These are phyloP conservation scores for Apophysomyces elegans DNA, from an alignment of 371 early-diverging fungal species.

Conservation along the genomic window DNA sequence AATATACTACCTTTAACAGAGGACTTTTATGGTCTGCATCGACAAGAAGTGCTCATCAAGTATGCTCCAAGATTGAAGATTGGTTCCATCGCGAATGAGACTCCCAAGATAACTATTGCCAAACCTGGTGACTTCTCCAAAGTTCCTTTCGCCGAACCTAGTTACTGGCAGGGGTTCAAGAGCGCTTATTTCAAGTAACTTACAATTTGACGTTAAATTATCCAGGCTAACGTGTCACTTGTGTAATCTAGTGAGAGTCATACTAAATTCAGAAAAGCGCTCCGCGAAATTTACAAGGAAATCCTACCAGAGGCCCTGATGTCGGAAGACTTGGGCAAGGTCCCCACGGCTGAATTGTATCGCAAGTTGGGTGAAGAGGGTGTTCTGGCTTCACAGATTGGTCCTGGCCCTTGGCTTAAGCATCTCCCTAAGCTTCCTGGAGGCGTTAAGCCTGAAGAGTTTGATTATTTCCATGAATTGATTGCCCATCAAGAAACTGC, in stretches of 20 bases:
- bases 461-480: constrained; percentile 75
- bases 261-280: constrained; percentile 43
- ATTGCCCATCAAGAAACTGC: constrained; percentile 80
- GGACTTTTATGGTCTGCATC: constrained; percentile 70
- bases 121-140: constrained; percentile 47
- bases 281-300: constrained; percentile 44
- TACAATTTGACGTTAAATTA: not conserved
- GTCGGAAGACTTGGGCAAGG: constrained; percentile 46
- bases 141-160: constrained; percentile 64
- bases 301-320: constrained; percentile 43
- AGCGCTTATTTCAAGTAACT: constrained; percentile 56
- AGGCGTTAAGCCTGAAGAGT: constrained; percentile 56
- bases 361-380: constrained; percentile 48
- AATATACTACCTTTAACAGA: constrained; percentile 18
- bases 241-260: constrained; percentile 50
- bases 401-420: constrained; percentile 44
- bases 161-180: constrained; percentile 54
- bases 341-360: constrained; percentile 54
- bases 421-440: constrained; percentile 43
- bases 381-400: constrained; percentile 37
- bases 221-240: not conserved
- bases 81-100: constrained; percentile 50
- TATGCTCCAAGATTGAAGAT: constrained; percentile 50
- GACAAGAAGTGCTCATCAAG: constrained; percentile 61
- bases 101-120: constrained; percentile 33